Conservation (phyloP, 1,139 yeast genomes). For the Taphrina confusa region DNA sequence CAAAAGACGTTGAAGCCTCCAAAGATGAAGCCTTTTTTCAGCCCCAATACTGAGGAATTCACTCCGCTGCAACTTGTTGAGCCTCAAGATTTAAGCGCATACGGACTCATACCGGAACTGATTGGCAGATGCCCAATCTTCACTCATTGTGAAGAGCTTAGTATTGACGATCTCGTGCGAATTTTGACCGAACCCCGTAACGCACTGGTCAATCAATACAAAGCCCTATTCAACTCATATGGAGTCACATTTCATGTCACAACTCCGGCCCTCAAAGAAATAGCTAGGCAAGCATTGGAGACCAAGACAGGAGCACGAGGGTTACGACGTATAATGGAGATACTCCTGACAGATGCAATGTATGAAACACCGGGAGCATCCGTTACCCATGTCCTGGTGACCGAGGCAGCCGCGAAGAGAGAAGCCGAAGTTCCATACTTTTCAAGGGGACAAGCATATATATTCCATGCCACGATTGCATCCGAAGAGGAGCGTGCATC, state of each 20-base stretch:
- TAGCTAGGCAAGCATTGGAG: slow-evolving; percentile 52
- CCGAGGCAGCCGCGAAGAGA: slow-evolving; percentile 26
- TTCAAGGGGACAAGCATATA: slow-evolving; percentile 20
- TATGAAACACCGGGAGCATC: slow-evolving; percentile 59
- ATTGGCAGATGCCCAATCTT: slow-evolving; percentile 58
- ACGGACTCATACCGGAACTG: slow-evolving; percentile 58
- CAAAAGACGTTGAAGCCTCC: slow-evolving; percentile 11
- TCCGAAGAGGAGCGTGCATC: slow-evolving; percentile 11
- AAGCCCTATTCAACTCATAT: slow-evolving; percentile 54
- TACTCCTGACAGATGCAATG: slow-evolving; percentile 54
- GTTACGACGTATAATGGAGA: slow-evolving; percentile 55
- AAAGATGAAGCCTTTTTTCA: slow-evolving; percentile 13
- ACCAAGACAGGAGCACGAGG: slow-evolving; percentile 63
- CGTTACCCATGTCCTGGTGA: slow-evolving; percentile 48
- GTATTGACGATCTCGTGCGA: slow-evolving; percentile 51
- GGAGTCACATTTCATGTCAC: slow-evolving; percentile 55
- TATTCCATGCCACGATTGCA: slow-evolving; percentile 20
- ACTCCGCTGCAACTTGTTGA: slow-evolving; percentile 39
- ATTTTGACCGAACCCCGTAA: slow-evolving; percentile 57
- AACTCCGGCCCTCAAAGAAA: slow-evolving; percentile 50
- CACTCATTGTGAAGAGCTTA: slow-evolving; percentile 52
- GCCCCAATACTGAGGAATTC: slow-evolving; percentile 12
- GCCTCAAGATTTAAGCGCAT: slow-evolving; percentile 54
- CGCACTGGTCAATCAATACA: slow-evolving; percentile 55
- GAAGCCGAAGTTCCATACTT: slow-evolving; percentile 15